A percentile compares a stretch with the other conserved stretches of the same genome.
These are phyloP conservation scores for Chaetoceros tenuissimus DNA, from an alignment of 108 stramenopile species.

Conservation along the genomic window DNA sequence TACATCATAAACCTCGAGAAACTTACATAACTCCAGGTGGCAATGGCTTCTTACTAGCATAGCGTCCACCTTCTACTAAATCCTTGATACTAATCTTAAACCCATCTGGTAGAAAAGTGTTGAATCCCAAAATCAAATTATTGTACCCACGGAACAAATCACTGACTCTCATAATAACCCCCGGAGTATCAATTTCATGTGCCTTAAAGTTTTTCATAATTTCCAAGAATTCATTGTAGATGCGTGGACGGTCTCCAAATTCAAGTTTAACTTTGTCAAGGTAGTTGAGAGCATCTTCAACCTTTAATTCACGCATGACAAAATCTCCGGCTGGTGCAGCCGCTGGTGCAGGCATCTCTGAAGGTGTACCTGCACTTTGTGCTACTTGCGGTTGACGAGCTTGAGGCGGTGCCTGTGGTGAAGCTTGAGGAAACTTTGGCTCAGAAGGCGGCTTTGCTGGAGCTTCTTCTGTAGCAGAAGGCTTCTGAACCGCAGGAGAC, in stretches of 20 bases:
- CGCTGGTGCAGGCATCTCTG: slow-evolving; percentile 6
- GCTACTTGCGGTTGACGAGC: slow-evolving; percentile 4
- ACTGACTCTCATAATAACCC: slow-evolving; percentile 76
- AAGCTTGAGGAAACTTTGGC: neutral
- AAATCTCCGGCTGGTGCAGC: slow-evolving; percentile 6
- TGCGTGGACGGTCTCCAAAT: slow-evolving; percentile 91
- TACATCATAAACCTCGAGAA: too few species aligned
- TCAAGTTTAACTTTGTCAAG: slow-evolving; percentile 88
- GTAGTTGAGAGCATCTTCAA: slow-evolving; percentile 86
- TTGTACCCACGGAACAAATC: slow-evolving; percentile 86
- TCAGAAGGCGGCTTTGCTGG: neutral
- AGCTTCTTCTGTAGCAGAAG: too few species aligned
- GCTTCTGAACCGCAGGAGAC: too few species aligned
- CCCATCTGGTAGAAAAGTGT: slow-evolving; percentile 90
- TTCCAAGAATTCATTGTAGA: slow-evolving; percentile 99
- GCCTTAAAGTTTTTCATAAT: slow-evolving; percentile 99
- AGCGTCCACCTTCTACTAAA: slow-evolving; percentile 11
- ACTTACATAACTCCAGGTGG: too few species aligned
- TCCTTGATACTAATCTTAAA: slow-evolving; percentile 88
- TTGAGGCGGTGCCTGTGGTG: slow-evolving; percentile 6
- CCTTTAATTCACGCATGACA: slow-evolving; percentile 64
- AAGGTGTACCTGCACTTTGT: slow-evolving; percentile 1
- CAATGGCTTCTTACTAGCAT: neutral
- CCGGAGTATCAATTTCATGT: slow-evolving; percentile 87
- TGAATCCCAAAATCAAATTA: slow-evolving; percentile 90